phyloP scores from a whole-genome alignment of 257 asterid genomes.

The Capsicum rhomboideum region DNA sequence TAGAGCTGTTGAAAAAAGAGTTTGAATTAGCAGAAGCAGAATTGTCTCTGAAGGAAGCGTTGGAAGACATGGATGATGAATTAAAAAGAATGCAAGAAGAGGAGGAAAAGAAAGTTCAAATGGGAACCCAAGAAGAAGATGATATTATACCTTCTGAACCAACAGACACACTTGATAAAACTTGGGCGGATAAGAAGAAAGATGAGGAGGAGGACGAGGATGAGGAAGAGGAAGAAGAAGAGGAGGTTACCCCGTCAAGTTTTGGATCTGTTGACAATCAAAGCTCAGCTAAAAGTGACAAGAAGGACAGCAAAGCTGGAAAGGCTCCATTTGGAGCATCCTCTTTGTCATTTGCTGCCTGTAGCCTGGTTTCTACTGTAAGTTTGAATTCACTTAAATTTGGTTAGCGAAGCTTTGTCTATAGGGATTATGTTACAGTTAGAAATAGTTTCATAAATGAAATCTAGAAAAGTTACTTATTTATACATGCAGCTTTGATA shows the following conservation, averaged over 20 bases:
- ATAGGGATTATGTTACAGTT: neutral
- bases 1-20: conserved; percentile 46
- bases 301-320: conserved; percentile 37
- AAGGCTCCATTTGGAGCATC: conserved; percentile 77
- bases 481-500: neutral
- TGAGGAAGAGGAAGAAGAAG: conserved; percentile 23
- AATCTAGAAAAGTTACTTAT: neutral
- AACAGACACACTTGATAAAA: conserved; percentile 17
- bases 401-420: neutral
- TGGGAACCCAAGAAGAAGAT: conserved; percentile 35
- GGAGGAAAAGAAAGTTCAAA: conserved; percentile 59
- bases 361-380: conserved; percentile 46
- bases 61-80: conserved; percentile 66
- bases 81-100: conserved; percentile 62
- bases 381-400: conserved; percentile 9
- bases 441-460: neutral
- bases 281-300: conserved; percentile 22
- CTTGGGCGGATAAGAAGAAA: conserved; percentile 30
- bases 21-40: conserved; percentile 66
- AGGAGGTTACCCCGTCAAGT: conserved; percentile 57
- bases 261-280: conserved; percentile 62
- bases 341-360: conserved; percentile 54
- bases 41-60: conserved; percentile 58
- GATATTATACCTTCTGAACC: conserved; percentile 30
- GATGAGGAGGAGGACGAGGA: conserved; percentile 43